Base-by-base conservation (phyloP, 108 stramenopile species). In the Chaetoceros muelleri region DNA sequence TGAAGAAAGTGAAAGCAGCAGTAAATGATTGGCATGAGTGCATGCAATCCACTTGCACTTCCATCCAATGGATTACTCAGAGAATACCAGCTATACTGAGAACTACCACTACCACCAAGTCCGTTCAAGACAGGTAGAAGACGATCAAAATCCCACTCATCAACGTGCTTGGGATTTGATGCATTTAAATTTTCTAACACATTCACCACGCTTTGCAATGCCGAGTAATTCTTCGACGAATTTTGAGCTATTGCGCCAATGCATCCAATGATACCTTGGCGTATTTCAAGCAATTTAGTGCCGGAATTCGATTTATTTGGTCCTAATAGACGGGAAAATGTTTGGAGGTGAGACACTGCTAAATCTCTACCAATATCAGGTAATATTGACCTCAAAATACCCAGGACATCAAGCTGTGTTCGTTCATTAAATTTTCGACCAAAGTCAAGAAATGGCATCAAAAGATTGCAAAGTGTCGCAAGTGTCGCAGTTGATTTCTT, bases 131-230 rank as follows among this genome's bases (percentile, higher is more conserved):
- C 78, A 44, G 86, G 79, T 29, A 94, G 59, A 7, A 94, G 74
- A 23, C 55, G 44, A 21, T 87, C 84, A 64, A 76, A 83, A 55
- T 94, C 80, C 49, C 81, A 57, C 60, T 94, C 92, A 34, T 87
- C 84, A 7, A 94, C 73, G 31, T 79, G 74, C 22, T 75, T 84
- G 24, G 64, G 58, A 60, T 83, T 66, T 5, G 61, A 48, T 29
- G 84, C 62, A 56, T 67, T 79, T 1, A 87, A 55, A 19, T 80
- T 76, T 0, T 57, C 52, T 18, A 80, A 50, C 22, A 64, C 64
- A 2, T 62, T 34, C 23, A 75, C 64, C 22, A 81, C 64, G 2
- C 27, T 28, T 22, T 47, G 28, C 8, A 75, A 50, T 20, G 54
- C 19, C 34, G 58, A 20, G n/a, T n/a, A n/a, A n/a, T n/a, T n/a